Evolutionary conservation across 768 basidiomycete genomes (phyloP).

Genomic region (Boletus insuetus): DNA sequence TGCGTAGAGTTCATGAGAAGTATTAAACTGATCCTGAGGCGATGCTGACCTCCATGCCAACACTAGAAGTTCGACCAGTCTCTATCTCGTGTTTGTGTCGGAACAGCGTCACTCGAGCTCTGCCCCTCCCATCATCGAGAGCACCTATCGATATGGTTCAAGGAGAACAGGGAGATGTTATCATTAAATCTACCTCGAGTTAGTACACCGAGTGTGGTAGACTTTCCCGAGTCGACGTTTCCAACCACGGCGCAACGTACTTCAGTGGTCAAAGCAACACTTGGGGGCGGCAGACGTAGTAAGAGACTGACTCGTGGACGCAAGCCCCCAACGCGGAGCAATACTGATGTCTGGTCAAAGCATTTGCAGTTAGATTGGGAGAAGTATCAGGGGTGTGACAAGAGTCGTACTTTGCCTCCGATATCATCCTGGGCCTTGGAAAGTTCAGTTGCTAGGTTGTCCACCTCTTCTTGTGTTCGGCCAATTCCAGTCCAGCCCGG

Average conservation of each 20-base stretch:
- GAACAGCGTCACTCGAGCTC: constrained; percentile 85
- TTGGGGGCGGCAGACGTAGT: constrained; percentile 72
- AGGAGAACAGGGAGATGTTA: constrained; percentile 17
- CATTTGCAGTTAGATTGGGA: background rate
- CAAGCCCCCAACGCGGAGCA: constrained; percentile 45
- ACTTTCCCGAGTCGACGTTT: constrained; percentile 93
- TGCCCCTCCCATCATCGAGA: constrained; percentile 78
- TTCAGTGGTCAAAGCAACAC: constrained; percentile 79
- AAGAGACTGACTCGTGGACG: constrained; percentile 60
- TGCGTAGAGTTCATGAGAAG: constrained; percentile 26
- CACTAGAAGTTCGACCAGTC: constrained; percentile 90
- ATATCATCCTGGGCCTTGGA: constrained; percentile 64
- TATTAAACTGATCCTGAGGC: background rate
- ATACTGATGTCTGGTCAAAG: constrained; percentile 47
- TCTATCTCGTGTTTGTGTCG: constrained; percentile 98
- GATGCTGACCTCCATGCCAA: constrained; percentile 89
- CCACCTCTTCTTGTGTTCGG: constrained; percentile 52
- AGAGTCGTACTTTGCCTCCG: constrained; percentile 65
- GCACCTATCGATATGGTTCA: constrained; percentile 43
- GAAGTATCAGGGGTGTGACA: background rate
- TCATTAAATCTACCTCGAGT: constrained; percentile 65
- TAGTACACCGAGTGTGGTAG: constrained; percentile 89
- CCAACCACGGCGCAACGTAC: constrained; percentile 95
- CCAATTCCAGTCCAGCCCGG: constrained; percentile 53
- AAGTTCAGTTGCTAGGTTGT: constrained; percentile 43